Evolutionary conservation across 345 rosid genomes (phyloP).

Genomic region (Salix arbutifolia): DNA sequence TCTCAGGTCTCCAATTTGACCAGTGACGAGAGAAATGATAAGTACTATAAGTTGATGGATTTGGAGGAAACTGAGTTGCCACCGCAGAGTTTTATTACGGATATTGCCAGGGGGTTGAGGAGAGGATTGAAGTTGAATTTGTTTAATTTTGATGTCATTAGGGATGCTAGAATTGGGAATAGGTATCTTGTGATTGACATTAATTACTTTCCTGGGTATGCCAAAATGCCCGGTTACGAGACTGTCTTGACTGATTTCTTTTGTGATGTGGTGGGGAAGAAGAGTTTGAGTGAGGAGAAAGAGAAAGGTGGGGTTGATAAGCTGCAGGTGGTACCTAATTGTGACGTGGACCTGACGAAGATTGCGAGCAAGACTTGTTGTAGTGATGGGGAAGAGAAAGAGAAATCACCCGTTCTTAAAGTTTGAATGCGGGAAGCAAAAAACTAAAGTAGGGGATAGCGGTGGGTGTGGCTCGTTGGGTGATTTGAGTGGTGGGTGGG

Average conservation of each 20-base stretch:
- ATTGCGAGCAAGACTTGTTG: slow-evolving; percentile 11
- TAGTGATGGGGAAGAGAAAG: slow-evolving; percentile 27
- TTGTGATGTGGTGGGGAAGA: slow-evolving; percentile 28
- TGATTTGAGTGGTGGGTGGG: slow-evolving; percentile 5
- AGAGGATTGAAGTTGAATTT: slow-evolving; percentile 43
- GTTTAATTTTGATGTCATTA: slow-evolving; percentile 62
- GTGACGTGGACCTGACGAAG: slow-evolving; percentile 23
- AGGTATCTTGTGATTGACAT: slow-evolving; percentile 59
- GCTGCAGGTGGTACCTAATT: slow-evolving; percentile 3
- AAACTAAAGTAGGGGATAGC: background rate
- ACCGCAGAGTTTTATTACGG: slow-evolving; percentile 36
- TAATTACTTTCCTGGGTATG: slow-evolving; percentile 63
- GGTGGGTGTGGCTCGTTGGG: slow-evolving; percentile 5
- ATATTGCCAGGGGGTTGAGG: slow-evolving; percentile 49
- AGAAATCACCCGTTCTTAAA: slow-evolving; percentile 15
- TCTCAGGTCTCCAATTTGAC: slow-evolving; percentile 56
- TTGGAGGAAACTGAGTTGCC: slow-evolving; percentile 47
- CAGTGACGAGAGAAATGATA: slow-evolving; percentile 24
- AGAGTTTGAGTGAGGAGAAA: background rate
- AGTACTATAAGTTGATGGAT: slow-evolving; percentile 31
- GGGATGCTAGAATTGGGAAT: slow-evolving; percentile 43
- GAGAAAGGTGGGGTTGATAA: background rate
- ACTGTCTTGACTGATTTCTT: slow-evolving; percentile 49
- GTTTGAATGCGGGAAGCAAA: slow-evolving; percentile 13
- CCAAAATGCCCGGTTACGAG: slow-evolving; percentile 59